These are phyloP conservation scores for Trichoderma lentiforme DNA, from an alignment of 2,329 filamentous ascomycete species.

Conservation along the genomic window DNA sequence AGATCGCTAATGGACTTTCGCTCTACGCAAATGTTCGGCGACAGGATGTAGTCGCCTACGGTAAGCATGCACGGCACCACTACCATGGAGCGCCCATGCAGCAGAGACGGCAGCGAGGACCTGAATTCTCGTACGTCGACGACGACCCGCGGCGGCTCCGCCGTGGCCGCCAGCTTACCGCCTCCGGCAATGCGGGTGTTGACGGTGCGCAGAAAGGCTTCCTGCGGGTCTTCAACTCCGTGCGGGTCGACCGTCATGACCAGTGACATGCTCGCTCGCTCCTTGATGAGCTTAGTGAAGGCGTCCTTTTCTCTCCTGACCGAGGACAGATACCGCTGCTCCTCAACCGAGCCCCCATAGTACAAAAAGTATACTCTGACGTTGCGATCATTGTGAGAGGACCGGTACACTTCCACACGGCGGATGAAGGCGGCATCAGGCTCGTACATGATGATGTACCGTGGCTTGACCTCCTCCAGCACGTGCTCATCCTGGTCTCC, in stretches of 20 bases:
- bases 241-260: constrained; percentile 73
- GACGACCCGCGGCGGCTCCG: constrained; percentile 83
- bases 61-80: constrained; percentile 94
- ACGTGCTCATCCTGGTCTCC: constrained; percentile 94
- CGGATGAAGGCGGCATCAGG: constrained; percentile 93
- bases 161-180: constrained; percentile 77
- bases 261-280: constrained; percentile 88
- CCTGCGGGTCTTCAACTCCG: constrained; percentile 75
- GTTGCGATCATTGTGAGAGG: constrained; percentile 83
- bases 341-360: constrained; percentile 91
- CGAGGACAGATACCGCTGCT: constrained; percentile 85
- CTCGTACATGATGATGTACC: constrained; percentile 98
- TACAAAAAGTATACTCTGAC: constrained; percentile 96
- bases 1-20: constrained; percentile 90
- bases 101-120: constrained; percentile 82
- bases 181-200: constrained; percentile 97
- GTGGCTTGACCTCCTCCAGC: constrained; percentile 88
- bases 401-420: constrained; percentile 91
- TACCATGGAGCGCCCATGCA: constrained; percentile 84
- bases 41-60: constrained; percentile 93
- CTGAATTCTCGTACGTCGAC: constrained; percentile 96
- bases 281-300: constrained; percentile 91
- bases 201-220: constrained; percentile 87
- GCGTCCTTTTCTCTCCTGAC: constrained; percentile 95
- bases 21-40: constrained; percentile 87